Evolutionary conservation across 257 asterid genomes (phyloP).

Genomic region (Ballota nigra): DNA sequence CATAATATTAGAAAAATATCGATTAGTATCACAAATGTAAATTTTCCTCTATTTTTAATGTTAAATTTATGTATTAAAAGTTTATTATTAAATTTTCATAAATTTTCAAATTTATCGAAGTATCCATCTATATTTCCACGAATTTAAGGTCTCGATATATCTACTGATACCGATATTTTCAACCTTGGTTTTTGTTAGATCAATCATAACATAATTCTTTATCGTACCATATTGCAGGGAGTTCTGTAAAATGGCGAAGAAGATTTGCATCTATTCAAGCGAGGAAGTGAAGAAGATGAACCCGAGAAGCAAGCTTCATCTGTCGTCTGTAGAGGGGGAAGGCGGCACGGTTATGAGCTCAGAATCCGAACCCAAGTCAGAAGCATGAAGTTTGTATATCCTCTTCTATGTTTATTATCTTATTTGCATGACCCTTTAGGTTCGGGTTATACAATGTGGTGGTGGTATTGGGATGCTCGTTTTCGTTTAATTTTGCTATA

Average conservation of each 20-base stretch:
- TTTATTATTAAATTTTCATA: no score
- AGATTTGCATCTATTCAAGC: constrained; percentile 60
- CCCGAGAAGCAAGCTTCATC: constrained; percentile 47
- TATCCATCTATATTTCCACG: no score
- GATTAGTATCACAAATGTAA: no score
- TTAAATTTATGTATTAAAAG: no score
- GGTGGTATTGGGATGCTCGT: constrained; percentile 6
- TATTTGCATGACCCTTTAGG: constrained; percentile 18
- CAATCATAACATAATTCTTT: not conserved
- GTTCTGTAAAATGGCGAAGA: constrained; percentile 64
- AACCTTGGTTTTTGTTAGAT: not conserved
- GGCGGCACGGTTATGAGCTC: constrained; percentile 39
- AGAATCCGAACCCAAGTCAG: constrained; percentile 48
- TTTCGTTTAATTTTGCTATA: constrained; percentile 19
- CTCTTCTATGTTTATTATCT: constrained; percentile 11
- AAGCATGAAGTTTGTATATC: constrained; percentile 39
- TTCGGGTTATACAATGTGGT: constrained; percentile 25
- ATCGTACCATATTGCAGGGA: constrained; percentile 49
- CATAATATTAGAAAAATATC: no score
- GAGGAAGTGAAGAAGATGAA: constrained; percentile 84
- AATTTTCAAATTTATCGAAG: no score
- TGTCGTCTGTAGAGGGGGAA: constrained; percentile 39
- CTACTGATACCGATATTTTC: no score
- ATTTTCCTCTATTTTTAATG: no score
- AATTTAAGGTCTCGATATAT: no score